Evolutionary conservation across 768 basidiomycete genomes (phyloP), one percentile per base, ranked within the genome.

Genomic region (Podaxis sp.): DNA sequence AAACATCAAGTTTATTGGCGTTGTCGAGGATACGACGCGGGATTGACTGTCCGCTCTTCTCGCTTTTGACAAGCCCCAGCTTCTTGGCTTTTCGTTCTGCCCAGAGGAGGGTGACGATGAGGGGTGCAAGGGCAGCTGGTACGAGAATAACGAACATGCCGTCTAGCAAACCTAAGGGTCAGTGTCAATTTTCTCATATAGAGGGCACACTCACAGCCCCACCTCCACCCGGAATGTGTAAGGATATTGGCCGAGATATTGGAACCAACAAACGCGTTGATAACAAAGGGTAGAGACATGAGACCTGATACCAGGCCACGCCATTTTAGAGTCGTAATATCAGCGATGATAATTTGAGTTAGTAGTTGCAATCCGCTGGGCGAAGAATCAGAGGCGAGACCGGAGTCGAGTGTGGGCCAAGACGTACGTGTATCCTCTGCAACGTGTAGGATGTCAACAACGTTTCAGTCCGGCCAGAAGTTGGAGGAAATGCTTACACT

Each of bases 211-310:
- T 51, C 68, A 85, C 85, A 89, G 36, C 88, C 88, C 88, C 88
- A 88, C 71, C 88, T 73, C 88, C 88, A 89, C 6, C 84, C 82
- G 24, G 76, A 73, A 28, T 72, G 68, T 12, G 68, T 65, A 46
- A 81, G 60, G 38, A 82, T 74, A 63, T 74, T 74, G 6, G 84
- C 69, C n/a, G 84, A 78, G 53, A 89, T 80, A 67, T 85, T 86
- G n/a, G 84, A 76, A n/a, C 86, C 86, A 61, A 88, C 75, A 68
- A 87, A 88, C 2, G 78, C 84, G 70, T 89, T 88, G 71, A 89
- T 76, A 64, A 89, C 73, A 62, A 72, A 75, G 4, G 74, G 74
- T 56, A 71, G 48, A 2, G 72, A 70, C 49, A 75, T 73, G 15
- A 73, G 62, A 12, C 74, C 74, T 6, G 76, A 77, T 28, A 85